A percentile compares a stretch with the other conserved stretches of the same genome.
Conservation (phyloP, 352 stramenopile species). For the Blastocystis sp. region DNA sequence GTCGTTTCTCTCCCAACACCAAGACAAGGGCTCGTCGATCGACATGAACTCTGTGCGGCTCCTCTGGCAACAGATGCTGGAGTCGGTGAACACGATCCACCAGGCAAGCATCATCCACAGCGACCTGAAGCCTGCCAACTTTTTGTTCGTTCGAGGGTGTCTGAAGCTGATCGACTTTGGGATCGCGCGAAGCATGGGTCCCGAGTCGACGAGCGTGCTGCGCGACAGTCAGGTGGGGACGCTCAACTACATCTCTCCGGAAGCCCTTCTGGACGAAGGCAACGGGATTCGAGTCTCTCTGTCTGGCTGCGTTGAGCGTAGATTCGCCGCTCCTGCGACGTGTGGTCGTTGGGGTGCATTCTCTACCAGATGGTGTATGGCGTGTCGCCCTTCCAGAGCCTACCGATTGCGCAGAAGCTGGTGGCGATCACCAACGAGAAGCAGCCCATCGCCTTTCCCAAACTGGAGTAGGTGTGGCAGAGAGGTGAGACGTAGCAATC, state of each 20-base stretch:
- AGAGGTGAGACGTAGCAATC: slow-evolving; percentile 59
- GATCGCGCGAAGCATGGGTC: slow-evolving; percentile 87
- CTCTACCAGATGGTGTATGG: slow-evolving; percentile 91
- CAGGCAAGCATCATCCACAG: slow-evolving; percentile 82
- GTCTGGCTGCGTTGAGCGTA: not conserved
- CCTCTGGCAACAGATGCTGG: slow-evolving; percentile 95
- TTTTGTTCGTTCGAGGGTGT: slow-evolving; percentile 83
- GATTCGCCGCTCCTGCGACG: slow-evolving; percentile 64
- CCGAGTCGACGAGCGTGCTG: slow-evolving; percentile 90
- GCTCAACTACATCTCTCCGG: slow-evolving; percentile 88
- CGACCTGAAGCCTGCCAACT: slow-evolving; percentile 88
- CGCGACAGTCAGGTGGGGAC: slow-evolving; percentile 85
- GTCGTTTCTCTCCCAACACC: not conserved
- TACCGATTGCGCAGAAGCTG: slow-evolving; percentile 85
- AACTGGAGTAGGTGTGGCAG: not conserved
- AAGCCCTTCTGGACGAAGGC: slow-evolving; percentile 69
- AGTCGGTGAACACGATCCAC: slow-evolving; percentile 90
- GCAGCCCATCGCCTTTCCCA: not conserved
- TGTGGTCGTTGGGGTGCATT: slow-evolving; percentile 88
- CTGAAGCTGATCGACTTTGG: slow-evolving; percentile 95
- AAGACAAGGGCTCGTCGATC: slow-evolving; percentile 60
- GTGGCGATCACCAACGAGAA: slow-evolving; percentile 59
- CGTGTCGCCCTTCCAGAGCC: slow-evolving; percentile 81
- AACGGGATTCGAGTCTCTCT: not conserved
- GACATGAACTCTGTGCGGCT: slow-evolving; percentile 91